These are phyloP conservation scores for Aspergillus ostianus DNA, from an alignment of 495 filamentous ascomycete species.

Conservation along the genomic window DNA sequence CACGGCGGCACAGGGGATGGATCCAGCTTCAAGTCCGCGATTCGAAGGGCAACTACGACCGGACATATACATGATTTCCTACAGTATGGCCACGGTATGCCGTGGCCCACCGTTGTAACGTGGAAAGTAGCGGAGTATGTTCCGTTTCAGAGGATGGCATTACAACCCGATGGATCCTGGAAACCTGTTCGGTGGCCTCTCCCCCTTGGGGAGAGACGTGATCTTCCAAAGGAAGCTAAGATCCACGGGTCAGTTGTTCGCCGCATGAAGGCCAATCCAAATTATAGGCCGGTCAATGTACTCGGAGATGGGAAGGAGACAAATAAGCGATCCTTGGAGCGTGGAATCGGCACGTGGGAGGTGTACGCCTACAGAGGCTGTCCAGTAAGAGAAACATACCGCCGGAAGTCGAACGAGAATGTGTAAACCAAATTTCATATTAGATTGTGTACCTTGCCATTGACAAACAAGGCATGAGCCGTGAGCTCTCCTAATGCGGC, in stretches of 20 bases:
- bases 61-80: conserved; percentile 68
- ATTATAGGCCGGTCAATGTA: conserved; percentile 68
- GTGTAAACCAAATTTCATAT: too few relatives aligned
- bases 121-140: conserved; percentile 77
- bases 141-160: conserved; percentile 69
- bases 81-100: conserved; percentile 54
- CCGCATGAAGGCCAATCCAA: conserved; percentile 56
- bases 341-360: too few relatives aligned
- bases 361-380: too few relatives aligned
- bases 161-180: conserved; percentile 40
- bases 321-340: too few relatives aligned
- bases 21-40: conserved; percentile 38
- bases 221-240: conserved; percentile 18
- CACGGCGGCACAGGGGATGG: not conserved
- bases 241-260: conserved; percentile 53
- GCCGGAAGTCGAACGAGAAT: too few relatives aligned
- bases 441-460: too few relatives aligned
- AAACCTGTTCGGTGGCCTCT: conserved; percentile 23
- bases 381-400: too few relatives aligned
- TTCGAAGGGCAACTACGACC: conserved; percentile 47
- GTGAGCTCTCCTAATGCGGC: too few relatives aligned
- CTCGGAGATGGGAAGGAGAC: too few relatives aligned
- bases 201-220: conserved; percentile 17
- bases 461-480: too few relatives aligned
- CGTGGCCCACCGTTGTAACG: conserved; percentile 47